These are phyloP conservation scores for Protomyces arabidopsidicola DNA, from an alignment of 1,139 yeast species.

Conservation along the genomic window DNA sequence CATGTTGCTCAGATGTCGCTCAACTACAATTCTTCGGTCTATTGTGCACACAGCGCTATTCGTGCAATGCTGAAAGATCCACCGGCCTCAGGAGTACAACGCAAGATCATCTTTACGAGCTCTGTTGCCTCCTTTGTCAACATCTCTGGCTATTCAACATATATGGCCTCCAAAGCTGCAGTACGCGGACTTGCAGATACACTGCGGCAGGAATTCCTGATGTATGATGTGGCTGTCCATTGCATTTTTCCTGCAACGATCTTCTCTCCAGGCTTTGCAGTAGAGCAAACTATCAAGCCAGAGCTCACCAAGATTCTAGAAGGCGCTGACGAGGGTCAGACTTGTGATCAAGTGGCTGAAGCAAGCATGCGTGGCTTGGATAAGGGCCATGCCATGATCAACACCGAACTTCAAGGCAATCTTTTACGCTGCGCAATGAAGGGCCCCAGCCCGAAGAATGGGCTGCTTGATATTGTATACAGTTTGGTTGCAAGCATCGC, in stretches of 20 bases:
- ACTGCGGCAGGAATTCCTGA: slow-evolving; percentile 73
- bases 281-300: slow-evolving; percentile 83
- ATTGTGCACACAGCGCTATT: slow-evolving; percentile 38
- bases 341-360: slow-evolving; percentile 63
- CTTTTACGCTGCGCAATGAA: slow-evolving; percentile 27
- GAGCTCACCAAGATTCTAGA: slow-evolving; percentile 74
- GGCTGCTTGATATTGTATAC: slow-evolving; percentile 16
- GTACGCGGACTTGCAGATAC: slow-evolving; percentile 67
- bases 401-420: slow-evolving; percentile 72
- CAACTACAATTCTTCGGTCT: slow-evolving; percentile 64
- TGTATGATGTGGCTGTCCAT: slow-evolving; percentile 52
- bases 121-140: slow-evolving; percentile 81
- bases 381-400: slow-evolving; percentile 66
- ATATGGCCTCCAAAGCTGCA: slow-evolving; percentile 86
- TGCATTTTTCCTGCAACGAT: slow-evolving; percentile 85
- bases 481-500: slow-evolving; percentile 22
- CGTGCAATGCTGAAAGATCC: slow-evolving; percentile 44
- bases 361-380: slow-evolving; percentile 55
- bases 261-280: slow-evolving; percentile 75
- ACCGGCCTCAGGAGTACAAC: slow-evolving; percentile 45
- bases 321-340: slow-evolving; percentile 71
- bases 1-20: slow-evolving; percentile 57
- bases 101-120: slow-evolving; percentile 59
- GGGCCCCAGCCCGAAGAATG: slow-evolving; percentile 29
- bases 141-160: slow-evolving; percentile 84